Evolutionary conservation across 768 basidiomycete genomes (phyloP).

Genomic region (Sporobolomyces phaffii): DNA sequence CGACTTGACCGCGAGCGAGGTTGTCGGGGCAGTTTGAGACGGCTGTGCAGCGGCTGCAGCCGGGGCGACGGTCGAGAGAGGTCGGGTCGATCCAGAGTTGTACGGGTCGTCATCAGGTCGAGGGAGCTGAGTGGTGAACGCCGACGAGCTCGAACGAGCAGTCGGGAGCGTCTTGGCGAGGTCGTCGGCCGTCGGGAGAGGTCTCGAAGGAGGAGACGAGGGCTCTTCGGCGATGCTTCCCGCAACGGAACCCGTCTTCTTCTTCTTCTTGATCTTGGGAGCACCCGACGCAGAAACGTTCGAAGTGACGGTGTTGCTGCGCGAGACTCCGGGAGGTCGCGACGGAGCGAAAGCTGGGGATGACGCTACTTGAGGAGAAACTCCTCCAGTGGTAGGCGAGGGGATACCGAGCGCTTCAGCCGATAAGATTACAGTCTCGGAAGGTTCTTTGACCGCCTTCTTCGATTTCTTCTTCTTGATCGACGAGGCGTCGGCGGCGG

Average conservation of each 20-base stretch:
- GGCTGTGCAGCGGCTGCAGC: neutral
- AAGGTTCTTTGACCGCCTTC: slow-evolving; percentile 14
- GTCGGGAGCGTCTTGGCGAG: slow-evolving; percentile 28
- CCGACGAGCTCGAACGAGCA: neutral
- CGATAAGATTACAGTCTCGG: slow-evolving; percentile 28
- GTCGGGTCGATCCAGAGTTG: neutral
- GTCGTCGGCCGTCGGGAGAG: slow-evolving; percentile 17
- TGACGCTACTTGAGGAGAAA: neutral
- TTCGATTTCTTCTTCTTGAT: slow-evolving; percentile 30
- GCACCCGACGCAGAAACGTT: neutral
- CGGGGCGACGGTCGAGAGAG: neutral
- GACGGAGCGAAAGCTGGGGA: neutral
- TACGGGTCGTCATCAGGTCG: slow-evolving; percentile 25
- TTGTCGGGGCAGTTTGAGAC: neutral
- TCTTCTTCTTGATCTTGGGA: slow-evolving; percentile 21
- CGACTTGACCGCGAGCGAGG: neutral
- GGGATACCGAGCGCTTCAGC: slow-evolving; percentile 34
- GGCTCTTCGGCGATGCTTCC: neutral
- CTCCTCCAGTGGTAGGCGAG: neutral
- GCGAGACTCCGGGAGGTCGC: slow-evolving; percentile 3
- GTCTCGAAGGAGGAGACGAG: neutral
- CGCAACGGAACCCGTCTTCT: slow-evolving; percentile 11
- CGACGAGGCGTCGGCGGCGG: slow-evolving; percentile 5
- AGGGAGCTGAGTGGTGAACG: slow-evolving; percentile 19
- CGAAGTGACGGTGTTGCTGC: slow-evolving; percentile 18